Percentiles rank a stretch among this genome's conserved stretches.
phyloP scores from a whole-genome alignment of 148 eudicot genomes.

The Rhododendron molle region DNA sequence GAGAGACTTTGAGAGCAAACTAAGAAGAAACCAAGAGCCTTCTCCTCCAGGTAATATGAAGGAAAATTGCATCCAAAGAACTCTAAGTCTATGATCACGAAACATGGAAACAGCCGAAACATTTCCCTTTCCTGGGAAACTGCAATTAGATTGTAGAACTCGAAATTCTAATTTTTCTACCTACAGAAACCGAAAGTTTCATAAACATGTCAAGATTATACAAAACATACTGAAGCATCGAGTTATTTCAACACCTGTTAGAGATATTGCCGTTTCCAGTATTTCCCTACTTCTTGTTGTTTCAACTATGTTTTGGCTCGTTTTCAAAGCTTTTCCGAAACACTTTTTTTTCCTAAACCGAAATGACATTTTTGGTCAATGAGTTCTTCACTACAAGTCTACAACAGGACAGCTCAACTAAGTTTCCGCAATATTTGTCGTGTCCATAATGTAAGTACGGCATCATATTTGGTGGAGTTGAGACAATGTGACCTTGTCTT shows the following conservation, averaged over 20 bases:
- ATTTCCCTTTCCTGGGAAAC: background rate
- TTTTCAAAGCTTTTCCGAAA: background rate
- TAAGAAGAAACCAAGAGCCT: slow-evolving; percentile 56
- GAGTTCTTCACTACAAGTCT: background rate
- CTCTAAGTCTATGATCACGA: background rate
- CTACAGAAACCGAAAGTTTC: background rate
- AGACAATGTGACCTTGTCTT: too few relatives aligned
- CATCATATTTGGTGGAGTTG: too few relatives aligned
- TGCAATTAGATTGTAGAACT: background rate
- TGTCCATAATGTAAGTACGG: too few relatives aligned
- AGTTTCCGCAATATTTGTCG: too few relatives aligned
- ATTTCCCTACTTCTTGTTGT: background rate
- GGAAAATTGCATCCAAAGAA: background rate
- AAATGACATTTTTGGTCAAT: background rate
- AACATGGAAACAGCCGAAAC: background rate
- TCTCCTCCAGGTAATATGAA: slow-evolving; percentile 59
- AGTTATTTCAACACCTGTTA: background rate
- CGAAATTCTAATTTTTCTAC: background rate
- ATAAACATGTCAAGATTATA: background rate
- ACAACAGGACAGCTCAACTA: background rate
- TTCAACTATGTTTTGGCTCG: background rate
- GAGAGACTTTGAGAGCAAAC: slow-evolving; percentile 54
- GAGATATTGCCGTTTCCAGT: background rate
- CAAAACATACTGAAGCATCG: background rate
- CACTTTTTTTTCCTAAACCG: background rate